These are phyloP conservation scores for Ophiocordyceps camponoti-floridani DNA, from an alignment of 2,329 filamentous ascomycete genomes.

Conservation along the genomic window DNA sequence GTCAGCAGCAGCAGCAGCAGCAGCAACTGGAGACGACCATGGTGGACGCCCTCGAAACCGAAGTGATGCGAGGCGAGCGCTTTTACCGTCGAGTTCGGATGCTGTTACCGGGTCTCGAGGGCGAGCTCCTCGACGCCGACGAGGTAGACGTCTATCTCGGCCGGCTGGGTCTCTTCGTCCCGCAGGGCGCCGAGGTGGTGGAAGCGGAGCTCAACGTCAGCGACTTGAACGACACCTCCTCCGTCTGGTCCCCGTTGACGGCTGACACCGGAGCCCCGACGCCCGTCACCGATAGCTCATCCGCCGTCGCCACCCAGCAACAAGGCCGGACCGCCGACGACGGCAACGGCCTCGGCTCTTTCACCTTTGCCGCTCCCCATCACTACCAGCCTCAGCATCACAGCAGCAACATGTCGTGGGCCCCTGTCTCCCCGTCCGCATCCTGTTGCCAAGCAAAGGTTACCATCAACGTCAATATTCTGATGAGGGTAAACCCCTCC, in stretches of 20 bases:
- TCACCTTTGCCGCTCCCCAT: too few species aligned
- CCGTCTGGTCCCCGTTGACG: neutral
- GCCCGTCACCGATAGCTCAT: neutral
- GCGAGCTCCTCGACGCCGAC: constrained; percentile 59
- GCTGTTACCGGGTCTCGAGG: constrained; percentile 44
- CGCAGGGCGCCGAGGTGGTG: constrained; percentile 40
- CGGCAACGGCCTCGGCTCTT: too few species aligned
- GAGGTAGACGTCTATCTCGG: constrained; percentile 62
- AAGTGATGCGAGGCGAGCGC: constrained; percentile 20
- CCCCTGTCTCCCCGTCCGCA: neutral
- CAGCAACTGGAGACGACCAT: too few species aligned
- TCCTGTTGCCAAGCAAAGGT: constrained; percentile 13
- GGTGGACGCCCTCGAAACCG: constrained; percentile 12
- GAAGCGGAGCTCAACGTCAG: constrained; percentile 34
- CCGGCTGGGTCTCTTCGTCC: constrained; percentile 42
- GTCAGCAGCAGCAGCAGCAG: too few species aligned
- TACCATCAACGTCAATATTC: constrained; percentile 15
- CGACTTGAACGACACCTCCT: constrained; percentile 12
- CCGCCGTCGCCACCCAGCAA: neutral
- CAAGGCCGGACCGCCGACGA: neutral
- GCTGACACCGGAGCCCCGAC: neutral
- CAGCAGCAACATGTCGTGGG: neutral
- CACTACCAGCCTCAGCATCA: too few species aligned
- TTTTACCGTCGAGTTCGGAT: constrained; percentile 30
- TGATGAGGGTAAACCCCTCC: constrained; percentile 13